Evolutionary conservation across 805 yeast species (phyloP).

Genomic region (Saturnispora zaruensis): DNA sequence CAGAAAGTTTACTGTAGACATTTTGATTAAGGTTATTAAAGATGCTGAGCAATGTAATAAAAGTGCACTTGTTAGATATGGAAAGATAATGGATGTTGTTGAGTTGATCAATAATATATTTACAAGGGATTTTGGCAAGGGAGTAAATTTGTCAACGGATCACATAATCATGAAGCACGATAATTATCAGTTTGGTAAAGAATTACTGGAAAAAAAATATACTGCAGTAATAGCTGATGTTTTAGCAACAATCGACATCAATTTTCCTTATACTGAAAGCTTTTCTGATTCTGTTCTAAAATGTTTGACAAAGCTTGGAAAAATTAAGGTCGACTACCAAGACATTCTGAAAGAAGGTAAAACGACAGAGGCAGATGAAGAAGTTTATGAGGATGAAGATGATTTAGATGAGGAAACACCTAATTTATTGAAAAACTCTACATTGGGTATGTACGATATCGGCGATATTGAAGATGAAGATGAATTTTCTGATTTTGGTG

Average conservation of each 20-base stretch:
- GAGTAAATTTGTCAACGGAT: slow-evolving; percentile 34
- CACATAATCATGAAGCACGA: slow-evolving; percentile 46
- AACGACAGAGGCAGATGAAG: slow-evolving; percentile 31
- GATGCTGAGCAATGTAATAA: slow-evolving; percentile 36
- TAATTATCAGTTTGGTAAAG: slow-evolving; percentile 51
- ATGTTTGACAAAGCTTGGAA: slow-evolving; percentile 49
- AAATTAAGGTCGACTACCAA: slow-evolving; percentile 47
- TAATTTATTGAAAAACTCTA: slow-evolving; percentile 77
- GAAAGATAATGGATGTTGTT: slow-evolving; percentile 45
- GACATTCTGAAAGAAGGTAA: slow-evolving; percentile 43
- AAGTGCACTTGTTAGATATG: slow-evolving; percentile 38
- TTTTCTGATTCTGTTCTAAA: slow-evolving; percentile 52
- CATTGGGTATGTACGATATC: slow-evolving; percentile 89
- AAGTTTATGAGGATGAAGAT: slow-evolving; percentile 31
- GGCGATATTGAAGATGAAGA: slow-evolving; percentile 36
- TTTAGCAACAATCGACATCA: slow-evolving; percentile 61
- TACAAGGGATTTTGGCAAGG: slow-evolving; percentile 32
- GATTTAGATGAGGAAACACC: slow-evolving; percentile 64
- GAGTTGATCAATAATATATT: slow-evolving; percentile 38
- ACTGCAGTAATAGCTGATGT: slow-evolving; percentile 49
- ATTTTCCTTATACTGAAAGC: slow-evolving; percentile 56
- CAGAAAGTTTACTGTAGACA: slow-evolving; percentile 65
- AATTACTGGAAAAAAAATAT: slow-evolving; percentile 60
- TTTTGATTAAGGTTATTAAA: slow-evolving; percentile 51
- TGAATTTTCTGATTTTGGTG: slow-evolving; percentile 18